These are phyloP conservation scores for Pichia phayaonensis DNA, from an alignment of 805 yeast genomes.

Conservation along the genomic window DNA sequence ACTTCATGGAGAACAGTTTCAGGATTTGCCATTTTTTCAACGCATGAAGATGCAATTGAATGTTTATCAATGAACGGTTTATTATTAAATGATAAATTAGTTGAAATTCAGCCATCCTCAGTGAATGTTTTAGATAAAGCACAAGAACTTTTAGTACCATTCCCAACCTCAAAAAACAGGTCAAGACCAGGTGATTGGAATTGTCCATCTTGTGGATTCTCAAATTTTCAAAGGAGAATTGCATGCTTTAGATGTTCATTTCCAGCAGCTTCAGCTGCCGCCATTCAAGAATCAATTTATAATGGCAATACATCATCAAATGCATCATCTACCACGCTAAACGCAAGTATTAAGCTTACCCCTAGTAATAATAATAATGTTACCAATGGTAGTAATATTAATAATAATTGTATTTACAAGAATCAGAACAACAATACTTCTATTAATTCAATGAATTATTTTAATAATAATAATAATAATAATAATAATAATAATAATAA, in stretches of 20 bases:
- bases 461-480: slow-evolving; percentile 13
- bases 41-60: slow-evolving; percentile 82
- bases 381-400: slow-evolving; percentile 5
- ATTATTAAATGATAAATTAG: slow-evolving; percentile 55
- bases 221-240: slow-evolving; percentile 88
- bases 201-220: slow-evolving; percentile 94
- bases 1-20: slow-evolving; percentile 30
- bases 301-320: slow-evolving; percentile 5
- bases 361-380: slow-evolving; percentile 2
- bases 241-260: slow-evolving; percentile 91
- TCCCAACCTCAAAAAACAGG: slow-evolving; percentile 76
- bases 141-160: slow-evolving; percentile 71
- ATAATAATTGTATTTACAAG: slow-evolving; percentile 8
- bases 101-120: slow-evolving; percentile 86
- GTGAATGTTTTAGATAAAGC: slow-evolving; percentile 72
- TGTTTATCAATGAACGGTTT: slow-evolving; percentile 76
- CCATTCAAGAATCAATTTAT: slow-evolving; percentile 57
- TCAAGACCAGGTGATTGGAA: slow-evolving; percentile 98
- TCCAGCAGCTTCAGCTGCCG: slow-evolving; percentile 69
- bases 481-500: slow-evolving; percentile 13
- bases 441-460: slow-evolving; percentile 4
- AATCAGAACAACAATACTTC: slow-evolving; percentile 9
- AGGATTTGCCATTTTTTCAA: slow-evolving; percentile 79
- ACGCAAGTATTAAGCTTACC: slow-evolving; percentile 12
- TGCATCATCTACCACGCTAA: slow-evolving; percentile 11